Evolutionary conservation across 805 yeast species (phyloP), one percentile per base, ranked within the genome.

Genomic region (Myxozyma melibiosi): DNA sequence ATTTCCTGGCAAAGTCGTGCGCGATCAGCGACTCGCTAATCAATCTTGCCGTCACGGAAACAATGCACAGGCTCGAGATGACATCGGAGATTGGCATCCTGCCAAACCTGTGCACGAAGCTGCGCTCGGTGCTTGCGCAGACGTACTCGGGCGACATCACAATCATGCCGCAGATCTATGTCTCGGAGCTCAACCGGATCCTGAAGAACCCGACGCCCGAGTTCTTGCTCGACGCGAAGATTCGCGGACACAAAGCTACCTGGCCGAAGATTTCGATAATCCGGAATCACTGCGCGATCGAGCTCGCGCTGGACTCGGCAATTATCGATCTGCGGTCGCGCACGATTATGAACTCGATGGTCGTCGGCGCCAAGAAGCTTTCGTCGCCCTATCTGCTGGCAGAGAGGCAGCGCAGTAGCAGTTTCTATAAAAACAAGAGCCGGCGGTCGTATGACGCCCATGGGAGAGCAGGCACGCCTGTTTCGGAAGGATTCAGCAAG

Each of bases 131-230:
- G 2, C 70, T 94, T 18, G 81, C 91, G 0, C 99, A 94, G 68
- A 84, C 84, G 61, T 94, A 94, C 70, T 84, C 91, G 11, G 99
- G 99, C 0, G 96, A 94, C 70, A 86, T 94, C 38, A 94, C 98
- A 1, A 90, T 94, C 44, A 71, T 95, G 43, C 99, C 98, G 0
- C 88, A 86, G 48, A 76, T 87, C 56, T 74, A 78, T 37, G 63
- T 78, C 30, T 64, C 76, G 0, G 90, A 89, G 61, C 73, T 88
- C 48, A 72, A 78, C 35, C 83, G 82, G 55, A 70, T 94, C 31
- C 77, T 94, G 64, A 78, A 80, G 20, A 92, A 94, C 67, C 99
- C 99, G 1, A 80, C 91, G 0, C 84, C 87, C 0, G 88, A 83
- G 51, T 89, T 87, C 65, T 70, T 91, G 42, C 70, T 84, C 44